Evolutionary conservation across 148 eudicot genomes (phyloP).

Genomic region (Diospyros kaki): DNA sequence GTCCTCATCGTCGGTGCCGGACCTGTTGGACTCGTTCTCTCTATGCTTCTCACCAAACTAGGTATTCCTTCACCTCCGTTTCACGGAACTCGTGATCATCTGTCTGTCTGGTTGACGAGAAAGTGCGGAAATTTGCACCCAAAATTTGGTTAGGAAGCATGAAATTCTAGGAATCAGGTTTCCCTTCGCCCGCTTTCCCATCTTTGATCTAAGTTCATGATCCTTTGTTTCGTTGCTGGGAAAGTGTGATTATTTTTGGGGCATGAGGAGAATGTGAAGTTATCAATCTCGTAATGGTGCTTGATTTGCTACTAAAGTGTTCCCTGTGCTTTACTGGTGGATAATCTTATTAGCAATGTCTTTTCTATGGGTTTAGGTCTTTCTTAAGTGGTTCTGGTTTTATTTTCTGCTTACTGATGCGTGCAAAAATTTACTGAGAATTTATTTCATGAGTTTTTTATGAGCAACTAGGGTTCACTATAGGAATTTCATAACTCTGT

Average conservation of each 20-base stretch:
- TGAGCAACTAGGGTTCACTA: too few relatives aligned
- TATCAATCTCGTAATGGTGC: neutral
- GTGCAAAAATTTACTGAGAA: too few relatives aligned
- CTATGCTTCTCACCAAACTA: constrained; percentile 77
- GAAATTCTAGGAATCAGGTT: neutral
- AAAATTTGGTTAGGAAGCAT: too few relatives aligned
- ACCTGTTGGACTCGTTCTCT: constrained; percentile 85
- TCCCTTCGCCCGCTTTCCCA: too few relatives aligned
- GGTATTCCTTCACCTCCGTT: constrained; percentile 33
- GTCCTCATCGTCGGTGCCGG: constrained; percentile 96
- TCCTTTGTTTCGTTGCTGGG: constrained; percentile 11
- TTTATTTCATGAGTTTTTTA: too few relatives aligned
- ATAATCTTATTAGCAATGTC: neutral
- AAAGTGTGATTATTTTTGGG: neutral
- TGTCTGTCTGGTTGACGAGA: too few relatives aligned
- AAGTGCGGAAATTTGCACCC: too few relatives aligned
- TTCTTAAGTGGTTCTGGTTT: neutral
- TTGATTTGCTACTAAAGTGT: neutral
- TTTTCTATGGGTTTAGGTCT: neutral
- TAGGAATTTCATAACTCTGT: too few relatives aligned
- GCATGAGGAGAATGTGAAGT: neutral
- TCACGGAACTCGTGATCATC: too few relatives aligned
- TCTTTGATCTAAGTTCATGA: neutral
- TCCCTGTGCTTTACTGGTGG: neutral
- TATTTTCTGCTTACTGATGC: too few relatives aligned